Percentiles rank a stretch among this genome's conserved stretches.
phyloP scores from a whole-genome alignment of 129 eudicot species.

The Pittosporum tobira region DNA sequence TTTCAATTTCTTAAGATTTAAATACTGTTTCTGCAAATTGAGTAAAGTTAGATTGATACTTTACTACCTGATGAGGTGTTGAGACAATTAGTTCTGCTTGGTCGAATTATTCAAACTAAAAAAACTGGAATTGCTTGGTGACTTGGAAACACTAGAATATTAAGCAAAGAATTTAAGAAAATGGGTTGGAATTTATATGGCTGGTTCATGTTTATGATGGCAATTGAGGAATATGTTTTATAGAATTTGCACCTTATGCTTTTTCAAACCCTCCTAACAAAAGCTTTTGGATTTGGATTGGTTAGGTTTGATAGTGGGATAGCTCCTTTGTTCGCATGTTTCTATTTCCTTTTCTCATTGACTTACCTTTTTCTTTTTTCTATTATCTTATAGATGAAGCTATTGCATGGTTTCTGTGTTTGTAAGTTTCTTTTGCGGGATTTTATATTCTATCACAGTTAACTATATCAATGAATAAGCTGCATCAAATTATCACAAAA shows the following conservation, averaged over 20 bases:
- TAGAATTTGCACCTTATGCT: not conserved
- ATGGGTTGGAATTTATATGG: not conserved
- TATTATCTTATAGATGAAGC: constrained; percentile 41
- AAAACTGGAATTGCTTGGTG: not conserved
- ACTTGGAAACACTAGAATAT: not conserved
- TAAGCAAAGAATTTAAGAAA: not conserved
- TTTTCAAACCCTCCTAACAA: constrained; percentile 7
- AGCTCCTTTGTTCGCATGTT: constrained; percentile 38
- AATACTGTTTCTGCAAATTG: not conserved
- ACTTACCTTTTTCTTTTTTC: constrained; percentile 12
- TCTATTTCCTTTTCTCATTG: constrained; percentile 23
- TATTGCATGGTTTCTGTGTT: constrained; percentile 15
- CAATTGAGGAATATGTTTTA: not conserved
- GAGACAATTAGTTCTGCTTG: not conserved
- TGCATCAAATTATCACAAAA: not conserved
- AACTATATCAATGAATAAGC: not conserved
- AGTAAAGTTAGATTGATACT: not conserved
- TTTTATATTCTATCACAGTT: too few species aligned
- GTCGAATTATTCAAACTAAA: not conserved
- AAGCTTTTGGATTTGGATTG: constrained; percentile 28
- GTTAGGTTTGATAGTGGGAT: constrained; percentile 29
- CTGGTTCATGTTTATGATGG: not conserved
- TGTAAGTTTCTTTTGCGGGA: too few species aligned
- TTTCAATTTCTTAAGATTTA: too few species aligned
- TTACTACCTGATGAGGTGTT: not conserved